Evolutionary conservation across 1,284 basidiomycete genomes (phyloP), one percentile per base, ranked within the genome.

Genomic region (Trichosporon ovoides): DNA sequence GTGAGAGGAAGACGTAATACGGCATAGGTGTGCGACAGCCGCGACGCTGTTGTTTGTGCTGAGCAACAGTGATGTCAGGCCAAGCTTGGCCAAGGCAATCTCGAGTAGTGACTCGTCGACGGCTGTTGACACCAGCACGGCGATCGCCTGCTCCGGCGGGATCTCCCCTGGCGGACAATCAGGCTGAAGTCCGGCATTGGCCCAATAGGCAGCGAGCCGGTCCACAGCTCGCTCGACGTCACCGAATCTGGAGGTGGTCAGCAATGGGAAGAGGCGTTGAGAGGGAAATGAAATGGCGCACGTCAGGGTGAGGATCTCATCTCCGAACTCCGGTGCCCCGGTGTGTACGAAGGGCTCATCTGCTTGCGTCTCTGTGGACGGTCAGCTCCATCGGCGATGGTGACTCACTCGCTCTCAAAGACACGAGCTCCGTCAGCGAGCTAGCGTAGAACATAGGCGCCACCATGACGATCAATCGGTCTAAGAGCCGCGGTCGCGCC

Each of bases 21-120:
- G 77, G 66, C 81, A 76, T 43, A 86, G 74, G 65, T 85, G 83
- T 0, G 82, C 82, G 31, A 84, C 79, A 3, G 84, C 83, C 0
- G 83, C 74, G 0, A 81, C 76, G 0, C 82, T 82, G 69, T 85
- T 85, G 72, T 85, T 84, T 40, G 81, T 79, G 5, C 80, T 82
- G n/a, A 83, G 69, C 2, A 83, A 72, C 14, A 83, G 74, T 7
- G 80, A 67, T 1, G 77, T 69, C 14, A 80, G 71, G n/a, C 78
- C 80, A 37, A 81, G 71, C 64, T 80, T 80, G 33, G 77, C 75
- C 7, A 81, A 76, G 1, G 81, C 80, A 20, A 81, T 77, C 64
- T 81, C 80, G 14, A 81, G 75, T 2, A 82, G 71, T 1, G 80
- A 72, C 64, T 80, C 78, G 64, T 81, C 78, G 48, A 80, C 73